Evolutionary conservation across 2,329 filamentous ascomycete genomes (phyloP), one percentile per base, ranked within the genome.

Genomic region (Hypoxylon sp.): DNA sequence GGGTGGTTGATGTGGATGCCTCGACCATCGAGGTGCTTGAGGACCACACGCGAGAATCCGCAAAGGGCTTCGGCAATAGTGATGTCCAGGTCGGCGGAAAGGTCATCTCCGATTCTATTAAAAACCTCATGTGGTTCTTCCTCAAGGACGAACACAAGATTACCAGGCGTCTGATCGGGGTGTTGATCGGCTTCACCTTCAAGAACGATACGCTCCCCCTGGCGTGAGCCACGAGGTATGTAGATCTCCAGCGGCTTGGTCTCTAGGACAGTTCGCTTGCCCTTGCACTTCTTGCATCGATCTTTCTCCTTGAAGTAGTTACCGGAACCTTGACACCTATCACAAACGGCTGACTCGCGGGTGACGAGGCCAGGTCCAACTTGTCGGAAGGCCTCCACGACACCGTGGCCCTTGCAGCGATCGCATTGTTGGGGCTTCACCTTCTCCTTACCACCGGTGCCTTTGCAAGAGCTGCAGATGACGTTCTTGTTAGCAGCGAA

Each of bases 251-350:
- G 84, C 2, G 95, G 92, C 83, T 98, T 99, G 80, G 92, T 96
- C 80, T 96, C 92, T 74, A 94, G 91, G 46, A 89, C 88, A 12
- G 93, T 94, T 68, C 93, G 88, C 79, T 92, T 92, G 75, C 96
- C 96, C 82, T 98, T 98, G 88, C 96, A 99, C 84, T 96, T 97
- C 85, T 97, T 97, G 85, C 96, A 99, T 77, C 93, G 93, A 76
- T 99, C 96, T 84, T 98, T 98, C 76, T 97, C 93, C 79, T 95
- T 95, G 82, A 90, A 97, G 75, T 94, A 89, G 75, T 90, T 89
- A 5, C 96, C 96, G n/a, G 89, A 87, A 32, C 94, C 95, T 65
- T 90, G 86, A 81, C 96, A 99, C 74, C 91, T 90, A 74, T 91
- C 90, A 79, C 96, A 99, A 34, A 90, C 80, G 37, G 94, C 88